These are phyloP conservation scores for Heterobasidion irregulare DNA, from an alignment of 1,284 basidiomycete genomes.

Conservation along the genomic window DNA sequence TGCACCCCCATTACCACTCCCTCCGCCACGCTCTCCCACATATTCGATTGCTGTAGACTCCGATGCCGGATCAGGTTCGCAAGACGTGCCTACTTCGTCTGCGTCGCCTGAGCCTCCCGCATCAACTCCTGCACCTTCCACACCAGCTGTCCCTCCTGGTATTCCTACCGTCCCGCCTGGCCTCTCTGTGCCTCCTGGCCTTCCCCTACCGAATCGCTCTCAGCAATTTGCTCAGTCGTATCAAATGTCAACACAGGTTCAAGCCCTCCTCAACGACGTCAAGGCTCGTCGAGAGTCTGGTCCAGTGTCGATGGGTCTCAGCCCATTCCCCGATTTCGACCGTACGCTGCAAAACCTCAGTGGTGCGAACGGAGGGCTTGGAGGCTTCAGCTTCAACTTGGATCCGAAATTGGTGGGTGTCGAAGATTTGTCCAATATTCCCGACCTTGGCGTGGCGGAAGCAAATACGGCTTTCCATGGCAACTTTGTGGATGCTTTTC, in stretches of 20 bases:
- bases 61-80: conserved; percentile 24
- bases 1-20: conserved; percentile 16
- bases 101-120: conserved; percentile 17
- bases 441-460: conserved; percentile 43
- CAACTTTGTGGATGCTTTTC: conserved; percentile 59
- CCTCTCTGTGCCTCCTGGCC: conserved; percentile 60
- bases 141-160: conserved; percentile 25
- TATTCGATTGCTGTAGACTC: conserved; percentile 34
- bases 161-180: conserved; percentile 43
- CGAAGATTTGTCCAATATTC: conserved; percentile 29
- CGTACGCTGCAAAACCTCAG: conserved; percentile 65
- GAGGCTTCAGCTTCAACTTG: conserved; percentile 76
- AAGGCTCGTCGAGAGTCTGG: conserved; percentile 63
- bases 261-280: conserved; percentile 79
- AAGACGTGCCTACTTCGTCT: conserved; percentile 17
- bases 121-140: conserved; percentile 26
- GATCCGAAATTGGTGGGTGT: conserved; percentile 63
- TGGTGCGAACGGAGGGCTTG: conserved; percentile 43
- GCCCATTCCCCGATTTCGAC: conserved; percentile 88
- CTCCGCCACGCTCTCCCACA: conserved; percentile 39
- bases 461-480: conserved; percentile 47
- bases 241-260: conserved; percentile 80
- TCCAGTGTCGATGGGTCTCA: conserved; percentile 39
- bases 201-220: conserved; percentile 43
- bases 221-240: conserved; percentile 53